phyloP scores from a whole-genome alignment of 164 flowering plant species.

The Aristolochia fimbriata region DNA sequence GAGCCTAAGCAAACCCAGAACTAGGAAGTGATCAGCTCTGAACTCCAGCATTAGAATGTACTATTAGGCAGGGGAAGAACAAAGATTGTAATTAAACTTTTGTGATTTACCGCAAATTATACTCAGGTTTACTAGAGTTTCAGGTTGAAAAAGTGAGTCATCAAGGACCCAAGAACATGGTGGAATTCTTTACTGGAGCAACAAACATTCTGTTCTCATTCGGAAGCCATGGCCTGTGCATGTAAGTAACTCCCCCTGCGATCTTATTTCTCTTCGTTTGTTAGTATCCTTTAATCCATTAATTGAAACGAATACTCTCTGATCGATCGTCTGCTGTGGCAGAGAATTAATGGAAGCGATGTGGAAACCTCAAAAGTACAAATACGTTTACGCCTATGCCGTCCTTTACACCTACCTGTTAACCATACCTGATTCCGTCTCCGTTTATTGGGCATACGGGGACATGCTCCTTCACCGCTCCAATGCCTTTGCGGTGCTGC shows the following conservation, averaged over 20 bases:
- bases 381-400: constrained; percentile 3
- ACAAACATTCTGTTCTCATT: constrained; percentile 10
- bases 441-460: constrained; percentile 14
- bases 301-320: background rate
- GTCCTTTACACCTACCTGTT: constrained; percentile 5
- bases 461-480: constrained; percentile 7
- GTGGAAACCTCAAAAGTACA: constrained; percentile 12
- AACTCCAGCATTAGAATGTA: too few relatives aligned
- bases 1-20: too few relatives aligned
- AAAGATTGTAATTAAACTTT: too few relatives aligned
- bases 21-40: too few relatives aligned
- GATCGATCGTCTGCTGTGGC: background rate
- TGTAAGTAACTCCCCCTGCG: constrained; percentile 2
- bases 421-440: constrained; percentile 5
- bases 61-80: too few relatives aligned
- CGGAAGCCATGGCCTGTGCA: constrained; percentile 9
- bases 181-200: constrained; percentile 10
- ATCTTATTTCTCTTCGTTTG: background rate
- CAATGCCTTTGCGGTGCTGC: constrained; percentile 9
- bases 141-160: constrained; percentile 6
- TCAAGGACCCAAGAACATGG: constrained; percentile 10
- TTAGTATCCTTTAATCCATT: too few relatives aligned
- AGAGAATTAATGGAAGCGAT: constrained; percentile 12
- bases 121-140: background rate
- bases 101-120: too few relatives aligned